Base-by-base conservation (phyloP, 1,284 basidiomycete genomes). In the Fomes fomentarius region DNA sequence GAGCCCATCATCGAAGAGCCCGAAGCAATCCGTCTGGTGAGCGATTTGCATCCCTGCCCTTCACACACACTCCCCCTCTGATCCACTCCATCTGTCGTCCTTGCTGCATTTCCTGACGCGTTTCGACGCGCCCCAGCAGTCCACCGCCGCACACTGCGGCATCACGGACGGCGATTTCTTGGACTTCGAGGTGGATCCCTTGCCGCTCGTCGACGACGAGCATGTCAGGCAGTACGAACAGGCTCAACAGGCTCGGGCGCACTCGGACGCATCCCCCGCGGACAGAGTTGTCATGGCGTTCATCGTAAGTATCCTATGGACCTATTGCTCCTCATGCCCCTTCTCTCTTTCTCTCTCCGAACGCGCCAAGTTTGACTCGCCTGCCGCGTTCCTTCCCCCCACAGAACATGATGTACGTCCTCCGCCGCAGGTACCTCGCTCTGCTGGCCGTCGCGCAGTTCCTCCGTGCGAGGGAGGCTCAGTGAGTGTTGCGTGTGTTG, bases 401-500 rank as follows among this genome's bases (percentile, higher is more conserved):
- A 15, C 25, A 42, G 40, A 28, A 42, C 25, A 42, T 42, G 40
- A 28, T 42, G 21, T 37, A 26, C 33, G 33, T 34, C 5, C 8
- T 46, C 6, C 44, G 44, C 22, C 31, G 33, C 15, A 35, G 33
- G 34, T 46, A 46, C 22, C 21, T 24, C 22, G 44, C 31, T 9
- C 24, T 46, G 22, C 17, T 35, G 21, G 44, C 44, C 44, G 44
- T 14, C 14, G 28, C 33, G 7, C 33, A 25, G 17, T 34, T 35
- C 44, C 33, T 37, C 14, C 17, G n/a, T 12, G 31, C 28, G 34
- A 19, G 28, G n/a, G 43, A 45, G 28, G 28, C n/a, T n/a, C n/a
- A 43, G 42, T 43, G 42, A 43, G 42, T 43, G 26, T 17, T 43
- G 42, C 31, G 11, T 30, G 42, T 43, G n/a, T n/a, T 9, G 42